phyloP scores from a whole-genome alignment of 139 green algal species.

The Zygnema cylindricum region DNA sequence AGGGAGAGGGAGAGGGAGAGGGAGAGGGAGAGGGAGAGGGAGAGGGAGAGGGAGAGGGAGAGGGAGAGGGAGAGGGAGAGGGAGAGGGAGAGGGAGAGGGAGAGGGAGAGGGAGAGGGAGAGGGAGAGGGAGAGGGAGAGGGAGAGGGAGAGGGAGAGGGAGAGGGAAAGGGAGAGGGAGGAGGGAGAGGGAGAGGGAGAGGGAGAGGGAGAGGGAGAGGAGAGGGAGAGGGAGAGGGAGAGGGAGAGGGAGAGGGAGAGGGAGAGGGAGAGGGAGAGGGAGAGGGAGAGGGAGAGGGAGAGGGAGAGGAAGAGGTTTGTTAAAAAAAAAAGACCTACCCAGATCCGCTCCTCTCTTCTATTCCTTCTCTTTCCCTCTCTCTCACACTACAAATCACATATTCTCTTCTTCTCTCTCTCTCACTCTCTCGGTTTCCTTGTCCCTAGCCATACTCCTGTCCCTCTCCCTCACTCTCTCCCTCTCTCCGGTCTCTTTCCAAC shows the following conservation, averaged over 20 bases:
- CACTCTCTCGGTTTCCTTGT: neutral
- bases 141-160: neutral
- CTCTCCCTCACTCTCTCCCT: neutral
- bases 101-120: no score
- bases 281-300: no score
- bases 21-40: no score
- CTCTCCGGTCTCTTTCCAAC: neutral
- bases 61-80: neutral
- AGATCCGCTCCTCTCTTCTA: neutral
- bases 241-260: no score
- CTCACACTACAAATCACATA: neutral
- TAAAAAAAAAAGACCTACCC: no score
- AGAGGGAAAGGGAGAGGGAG: neutral
- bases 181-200: neutral
- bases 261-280: no score
- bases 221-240: neutral
- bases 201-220: neutral
- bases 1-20: neutral
- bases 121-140: no score
- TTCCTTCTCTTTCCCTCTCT: neutral
- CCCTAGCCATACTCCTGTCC: neutral
- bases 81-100: no score
- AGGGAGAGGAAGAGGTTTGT: no score
- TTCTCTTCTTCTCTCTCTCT: neutral
- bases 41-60: neutral